phyloP scores from a whole-genome alignment of 108 stramenopile genomes.

The Licmophora abbreviata region DNA sequence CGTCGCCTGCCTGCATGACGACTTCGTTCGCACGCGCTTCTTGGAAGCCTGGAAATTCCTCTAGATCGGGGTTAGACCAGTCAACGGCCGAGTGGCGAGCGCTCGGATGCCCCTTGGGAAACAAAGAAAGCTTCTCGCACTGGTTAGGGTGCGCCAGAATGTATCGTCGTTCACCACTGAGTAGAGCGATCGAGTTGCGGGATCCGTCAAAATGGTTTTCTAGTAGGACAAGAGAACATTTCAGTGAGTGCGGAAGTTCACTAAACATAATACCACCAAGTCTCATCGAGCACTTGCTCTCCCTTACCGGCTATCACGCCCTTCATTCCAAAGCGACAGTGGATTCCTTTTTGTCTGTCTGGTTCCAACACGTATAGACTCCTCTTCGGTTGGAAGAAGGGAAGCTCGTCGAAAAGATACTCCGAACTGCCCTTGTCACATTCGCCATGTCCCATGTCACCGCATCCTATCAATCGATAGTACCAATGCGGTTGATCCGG shows the following conservation, averaged over 20 bases:
- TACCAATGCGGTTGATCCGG: slow-evolving; percentile 86
- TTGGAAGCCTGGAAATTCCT: slow-evolving; percentile 62
- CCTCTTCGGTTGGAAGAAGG: slow-evolving; percentile 72
- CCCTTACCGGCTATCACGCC: slow-evolving; percentile 65
- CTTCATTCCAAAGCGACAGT: slow-evolving; percentile 93
- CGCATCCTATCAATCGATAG: slow-evolving; percentile 69
- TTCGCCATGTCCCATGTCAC: slow-evolving; percentile 17
- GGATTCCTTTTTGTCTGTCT: slow-evolving; percentile 58
- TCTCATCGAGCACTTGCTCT: background rate
- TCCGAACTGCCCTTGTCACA: slow-evolving; percentile 38
- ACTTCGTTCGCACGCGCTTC: slow-evolving; percentile 76
- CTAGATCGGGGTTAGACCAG: slow-evolving; percentile 78
- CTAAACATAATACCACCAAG: background rate
- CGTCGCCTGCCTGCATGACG: slow-evolving; percentile 89
- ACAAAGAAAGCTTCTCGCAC: slow-evolving; percentile 68
- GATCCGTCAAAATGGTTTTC: slow-evolving; percentile 90
- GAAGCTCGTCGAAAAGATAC: slow-evolving; percentile 83
- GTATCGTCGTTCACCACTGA: slow-evolving; percentile 81
- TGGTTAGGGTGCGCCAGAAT: slow-evolving; percentile 79
- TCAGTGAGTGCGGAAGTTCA: background rate
- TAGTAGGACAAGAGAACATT: background rate
- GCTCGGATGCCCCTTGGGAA: slow-evolving; percentile 66
- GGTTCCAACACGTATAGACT: slow-evolving; percentile 21
- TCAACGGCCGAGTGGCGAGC: slow-evolving; percentile 78
- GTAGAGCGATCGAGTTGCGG: slow-evolving; percentile 76